phyloP scores from a whole-genome alignment of 441 rosid genomes.

The Breynia disticha region DNA sequence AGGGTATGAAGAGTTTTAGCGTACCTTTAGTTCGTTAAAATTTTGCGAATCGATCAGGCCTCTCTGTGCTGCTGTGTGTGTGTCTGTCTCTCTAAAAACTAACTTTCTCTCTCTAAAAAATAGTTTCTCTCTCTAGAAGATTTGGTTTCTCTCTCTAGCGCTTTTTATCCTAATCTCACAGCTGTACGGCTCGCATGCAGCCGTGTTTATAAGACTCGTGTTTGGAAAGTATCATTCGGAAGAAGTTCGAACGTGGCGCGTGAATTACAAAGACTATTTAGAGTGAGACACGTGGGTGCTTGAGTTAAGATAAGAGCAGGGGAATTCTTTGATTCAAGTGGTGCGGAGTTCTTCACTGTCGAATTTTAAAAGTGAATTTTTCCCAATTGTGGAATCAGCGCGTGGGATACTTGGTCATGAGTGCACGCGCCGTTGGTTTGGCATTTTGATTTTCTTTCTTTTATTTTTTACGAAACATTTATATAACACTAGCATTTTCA shows the following conservation, averaged over 20 bases:
- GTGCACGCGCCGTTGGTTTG: too few species aligned
- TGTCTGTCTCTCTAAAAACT: conserved; percentile 18
- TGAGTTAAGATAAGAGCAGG: background rate
- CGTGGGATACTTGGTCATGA: too few species aligned
- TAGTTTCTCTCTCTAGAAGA: conserved; percentile 3
- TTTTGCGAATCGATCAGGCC: conserved; percentile 31
- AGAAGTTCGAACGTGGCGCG: background rate
- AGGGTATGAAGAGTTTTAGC: conserved; percentile 27
- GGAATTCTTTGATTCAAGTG: conserved; percentile 1
- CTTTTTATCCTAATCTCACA: conserved; percentile 41
- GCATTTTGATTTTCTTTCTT: too few species aligned
- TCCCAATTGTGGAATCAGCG: background rate
- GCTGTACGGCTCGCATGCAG: conserved; percentile 42
- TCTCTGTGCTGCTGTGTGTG: too few species aligned
- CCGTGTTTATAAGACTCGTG: conserved; percentile 31
- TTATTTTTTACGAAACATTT: too few species aligned
- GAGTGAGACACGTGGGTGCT: background rate
- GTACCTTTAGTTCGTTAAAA: conserved; percentile 6
- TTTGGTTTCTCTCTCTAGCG: background rate
- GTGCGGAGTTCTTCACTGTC: conserved; percentile 20
- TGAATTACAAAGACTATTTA: background rate
- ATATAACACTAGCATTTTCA: too few species aligned
- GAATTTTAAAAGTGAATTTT: background rate
- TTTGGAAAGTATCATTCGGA: conserved; percentile 15
- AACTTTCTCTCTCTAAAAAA: conserved; percentile 17